These are phyloP conservation scores for sweet orange (Citrus sinensis) DNA, from an alignment of 345 rosid species.

Conservation along the genomic window DNA sequence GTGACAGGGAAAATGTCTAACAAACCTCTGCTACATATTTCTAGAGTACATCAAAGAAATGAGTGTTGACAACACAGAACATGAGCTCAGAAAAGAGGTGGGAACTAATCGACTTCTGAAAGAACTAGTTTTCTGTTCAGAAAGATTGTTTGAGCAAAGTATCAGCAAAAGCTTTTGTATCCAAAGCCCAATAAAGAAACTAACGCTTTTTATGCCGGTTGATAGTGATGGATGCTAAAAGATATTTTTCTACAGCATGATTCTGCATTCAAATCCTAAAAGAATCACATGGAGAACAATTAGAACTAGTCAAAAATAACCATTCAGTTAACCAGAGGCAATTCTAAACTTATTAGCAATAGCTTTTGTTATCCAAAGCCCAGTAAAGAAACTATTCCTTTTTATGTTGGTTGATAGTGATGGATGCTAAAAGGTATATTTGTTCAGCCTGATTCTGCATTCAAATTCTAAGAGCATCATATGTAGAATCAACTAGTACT, in stretches of 20 bases:
- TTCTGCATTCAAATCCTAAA: slow-evolving; percentile 1
- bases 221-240: neutral
- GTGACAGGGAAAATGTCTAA: neutral
- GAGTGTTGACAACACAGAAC: neutral
- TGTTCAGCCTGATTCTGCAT: neutral
- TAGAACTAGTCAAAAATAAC: neutral
- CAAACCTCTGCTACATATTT: neutral
- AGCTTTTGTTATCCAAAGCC: neutral
- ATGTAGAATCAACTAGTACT: neutral
- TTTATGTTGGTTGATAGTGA: neutral
- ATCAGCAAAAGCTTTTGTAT: neutral
- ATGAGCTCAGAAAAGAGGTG: neutral
- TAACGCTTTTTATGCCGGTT: neutral
- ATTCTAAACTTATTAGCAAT: neutral
- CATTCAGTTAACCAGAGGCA: neutral
- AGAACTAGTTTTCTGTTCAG: neutral
- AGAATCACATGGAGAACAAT: neutral
- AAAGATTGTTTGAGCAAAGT: neutral
- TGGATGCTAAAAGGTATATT: neutral
- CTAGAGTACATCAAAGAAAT: neutral
- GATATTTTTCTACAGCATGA: neutral
- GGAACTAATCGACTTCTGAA: too few relatives aligned
- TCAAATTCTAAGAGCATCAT: slow-evolving; percentile 1
- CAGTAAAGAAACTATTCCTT: neutral
- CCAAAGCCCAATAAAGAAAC: neutral